A percentile compares a stretch with the other conserved stretches of the same genome.
These are phyloP conservation scores for Arthrinium puccinioides DNA, from an alignment of 2,329 filamentous ascomycete species.

Conservation along the genomic window DNA sequence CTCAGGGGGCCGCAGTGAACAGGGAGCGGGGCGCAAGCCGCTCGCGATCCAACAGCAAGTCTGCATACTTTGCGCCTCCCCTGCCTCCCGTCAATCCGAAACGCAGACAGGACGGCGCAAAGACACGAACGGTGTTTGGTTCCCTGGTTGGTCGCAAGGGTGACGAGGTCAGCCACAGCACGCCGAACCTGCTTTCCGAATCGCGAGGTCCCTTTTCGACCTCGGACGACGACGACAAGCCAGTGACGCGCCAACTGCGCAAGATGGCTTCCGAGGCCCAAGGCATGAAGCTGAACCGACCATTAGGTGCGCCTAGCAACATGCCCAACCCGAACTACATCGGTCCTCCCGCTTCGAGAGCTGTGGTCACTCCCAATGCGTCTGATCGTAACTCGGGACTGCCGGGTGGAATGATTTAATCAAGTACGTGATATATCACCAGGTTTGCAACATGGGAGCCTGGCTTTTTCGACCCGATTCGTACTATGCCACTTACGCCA, in stretches of 20 bases:
- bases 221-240: conserved; percentile 29
- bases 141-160: conserved; percentile 26
- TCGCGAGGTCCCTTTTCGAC: conserved; percentile 6
- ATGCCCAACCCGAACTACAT: conserved; percentile 15
- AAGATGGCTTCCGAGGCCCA: conserved; percentile 34
- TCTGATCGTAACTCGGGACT: conserved; percentile 15
- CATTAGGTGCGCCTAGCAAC: conserved; percentile 8
- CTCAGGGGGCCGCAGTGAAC: conserved; percentile 20
- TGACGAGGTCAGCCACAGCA: conserved; percentile 23
- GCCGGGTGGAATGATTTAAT: conserved; percentile 40
- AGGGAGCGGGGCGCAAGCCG: conserved; percentile 31
- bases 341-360: conserved; percentile 27
- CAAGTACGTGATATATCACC: not conserved
- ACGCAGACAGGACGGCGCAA: conserved; percentile 31
- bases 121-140: conserved; percentile 32
- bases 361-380: conserved; percentile 20
- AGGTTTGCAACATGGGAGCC: no score
- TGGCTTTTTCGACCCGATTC: no score
- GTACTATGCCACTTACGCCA: not conserved
- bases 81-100: conserved; percentile 54
- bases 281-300: conserved; percentile 7
- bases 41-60: conserved; percentile 29
- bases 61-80: conserved; percentile 34
- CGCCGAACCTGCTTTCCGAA: conserved; percentile 16
- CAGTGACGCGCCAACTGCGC: conserved; percentile 32